A percentile compares a stretch with the other conserved stretches of the same genome.
phyloP scores from a whole-genome alignment of 805 yeast species.

The Lipomyces yamanashiensis region DNA sequence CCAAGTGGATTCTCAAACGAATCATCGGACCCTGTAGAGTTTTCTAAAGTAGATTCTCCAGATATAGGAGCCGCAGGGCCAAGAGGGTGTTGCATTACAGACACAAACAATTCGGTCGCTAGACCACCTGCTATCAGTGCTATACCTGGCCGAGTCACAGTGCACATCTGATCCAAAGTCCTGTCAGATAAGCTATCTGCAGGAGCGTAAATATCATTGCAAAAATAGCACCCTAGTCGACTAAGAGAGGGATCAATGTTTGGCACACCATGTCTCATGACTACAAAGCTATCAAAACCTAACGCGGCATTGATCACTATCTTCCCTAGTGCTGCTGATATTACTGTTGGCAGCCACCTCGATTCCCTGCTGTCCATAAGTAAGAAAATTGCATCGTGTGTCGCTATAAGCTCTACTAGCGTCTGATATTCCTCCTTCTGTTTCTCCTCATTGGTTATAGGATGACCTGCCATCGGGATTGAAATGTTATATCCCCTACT shows the following conservation, averaged over 20 bases:
- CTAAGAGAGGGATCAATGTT: conserved; percentile 20
- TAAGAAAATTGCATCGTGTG: conserved; percentile 77
- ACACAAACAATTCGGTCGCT: conserved; percentile 81
- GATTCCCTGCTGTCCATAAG: conserved; percentile 95
- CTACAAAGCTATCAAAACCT: conserved; percentile 92
- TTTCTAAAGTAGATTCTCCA: conserved; percentile 15
- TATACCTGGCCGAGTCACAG: conserved; percentile 96
- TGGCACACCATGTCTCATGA: conserved; percentile 84
- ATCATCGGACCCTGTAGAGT: conserved; percentile 34
- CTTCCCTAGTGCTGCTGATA: conserved; percentile 69
- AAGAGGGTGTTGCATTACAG: conserved; percentile 69
- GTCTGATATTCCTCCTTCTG: conserved; percentile 58
- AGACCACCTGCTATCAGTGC: conserved; percentile 85
- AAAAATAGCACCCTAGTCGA: conserved; percentile 88
- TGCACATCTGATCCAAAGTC: conserved; percentile 97
- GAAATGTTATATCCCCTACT: conserved; percentile 63
- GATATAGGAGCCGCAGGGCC: conserved; percentile 51
- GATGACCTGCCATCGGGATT: conserved; percentile 97
- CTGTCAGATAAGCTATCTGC: conserved; percentile 83
- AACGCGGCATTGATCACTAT: conserved; percentile 88
- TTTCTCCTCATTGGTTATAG: conserved; percentile 60
- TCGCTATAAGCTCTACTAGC: conserved; percentile 58
- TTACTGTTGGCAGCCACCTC: conserved; percentile 94
- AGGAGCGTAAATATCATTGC: conserved; percentile 96
- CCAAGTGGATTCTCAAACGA: conserved; percentile 59